A percentile compares a stretch with the other conserved stretches of the same genome.
Conservation (phyloP, 495 filamentous ascomycete species). For the Penicillium cataractarum region DNA sequence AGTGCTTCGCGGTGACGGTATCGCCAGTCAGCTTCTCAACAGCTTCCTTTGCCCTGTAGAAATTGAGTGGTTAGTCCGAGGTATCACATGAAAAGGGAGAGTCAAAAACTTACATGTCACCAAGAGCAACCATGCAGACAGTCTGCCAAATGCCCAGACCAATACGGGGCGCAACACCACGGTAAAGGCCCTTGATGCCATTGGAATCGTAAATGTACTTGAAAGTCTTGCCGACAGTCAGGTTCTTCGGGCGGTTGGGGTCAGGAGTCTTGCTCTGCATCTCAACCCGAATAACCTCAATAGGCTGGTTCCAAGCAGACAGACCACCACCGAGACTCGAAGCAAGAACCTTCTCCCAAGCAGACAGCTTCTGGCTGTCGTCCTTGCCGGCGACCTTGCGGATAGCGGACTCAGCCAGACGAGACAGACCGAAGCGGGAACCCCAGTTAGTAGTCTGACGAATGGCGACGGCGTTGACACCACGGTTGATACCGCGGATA, state of each 20-base stretch:
- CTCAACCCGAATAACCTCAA: slow-evolving; percentile 99
- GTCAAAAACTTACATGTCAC: slow-evolving; percentile 82
- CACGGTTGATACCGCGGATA: slow-evolving; percentile 94
- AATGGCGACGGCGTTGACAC: slow-evolving; percentile 97
- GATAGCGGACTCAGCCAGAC: slow-evolving; percentile 88
- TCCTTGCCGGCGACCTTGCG: slow-evolving; percentile 80
- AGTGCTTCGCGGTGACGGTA: slow-evolving; percentile 95
- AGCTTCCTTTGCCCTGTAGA: slow-evolving; percentile 86
- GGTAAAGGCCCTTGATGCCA: slow-evolving; percentile 91
- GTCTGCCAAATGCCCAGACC: slow-evolving; percentile 98
- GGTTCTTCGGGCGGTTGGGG: slow-evolving; percentile 96
- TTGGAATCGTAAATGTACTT: slow-evolving; percentile 91
- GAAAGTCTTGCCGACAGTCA: slow-evolving; percentile 92
- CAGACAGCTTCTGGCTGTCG: slow-evolving; percentile 71
- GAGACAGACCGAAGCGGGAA: slow-evolving; percentile 87
- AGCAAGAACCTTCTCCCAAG: slow-evolving; percentile 86
- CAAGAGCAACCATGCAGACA: slow-evolving; percentile 99
- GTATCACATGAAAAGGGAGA: slow-evolving; percentile 29
- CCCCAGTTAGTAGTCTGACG: slow-evolving; percentile 99
- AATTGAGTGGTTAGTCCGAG: slow-evolving; percentile 40
- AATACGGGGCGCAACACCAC: slow-evolving; percentile 91
- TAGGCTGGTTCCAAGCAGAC: slow-evolving; percentile 98
- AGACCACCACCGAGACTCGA: slow-evolving; percentile 89
- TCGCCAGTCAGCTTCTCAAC: slow-evolving; percentile 98
- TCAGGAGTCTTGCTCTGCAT: slow-evolving; percentile 99